These are phyloP conservation scores for Aspergillus uvarum DNA, from an alignment of 2,329 filamentous ascomycete genomes.

Conservation along the genomic window DNA sequence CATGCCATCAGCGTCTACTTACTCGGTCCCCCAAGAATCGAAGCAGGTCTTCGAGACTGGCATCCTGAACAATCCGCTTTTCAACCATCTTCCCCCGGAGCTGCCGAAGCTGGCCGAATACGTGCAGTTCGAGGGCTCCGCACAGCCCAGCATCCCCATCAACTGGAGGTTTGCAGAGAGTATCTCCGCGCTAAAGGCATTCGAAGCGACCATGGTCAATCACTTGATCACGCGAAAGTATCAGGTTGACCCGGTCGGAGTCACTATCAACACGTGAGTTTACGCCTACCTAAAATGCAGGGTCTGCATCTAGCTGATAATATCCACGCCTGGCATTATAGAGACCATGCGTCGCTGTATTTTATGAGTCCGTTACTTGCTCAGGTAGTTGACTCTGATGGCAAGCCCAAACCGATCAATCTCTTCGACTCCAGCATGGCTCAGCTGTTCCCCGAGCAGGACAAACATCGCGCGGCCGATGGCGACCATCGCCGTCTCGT, in stretches of 20 bases:
- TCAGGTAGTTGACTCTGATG: no score
- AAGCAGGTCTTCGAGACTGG: not conserved
- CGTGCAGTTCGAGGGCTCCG: slow-evolving; percentile 2
- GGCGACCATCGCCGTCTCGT: no score
- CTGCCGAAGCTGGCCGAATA: not conserved
- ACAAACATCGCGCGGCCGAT: not conserved
- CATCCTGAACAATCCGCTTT: slow-evolving; percentile 3
- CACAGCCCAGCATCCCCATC: slow-evolving; percentile 6
- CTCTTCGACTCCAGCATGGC: not conserved
- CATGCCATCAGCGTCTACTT: not conserved
- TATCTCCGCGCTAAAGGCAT: slow-evolving; percentile 11
- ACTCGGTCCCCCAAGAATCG: slow-evolving; percentile 4
- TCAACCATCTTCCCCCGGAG: slow-evolving; percentile 1
- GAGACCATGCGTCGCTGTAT: slow-evolving; percentile 12
- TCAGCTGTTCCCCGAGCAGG: not conserved
- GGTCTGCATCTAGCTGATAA: not conserved
- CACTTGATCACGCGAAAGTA: slow-evolving; percentile 5
- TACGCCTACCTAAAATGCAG: not conserved
- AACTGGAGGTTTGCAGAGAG: slow-evolving; percentile 16
- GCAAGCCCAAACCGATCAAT: not conserved
- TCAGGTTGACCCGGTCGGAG: not conserved
- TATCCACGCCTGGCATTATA: not conserved
- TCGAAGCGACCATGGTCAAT: slow-evolving; percentile 8
- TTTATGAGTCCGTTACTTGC: not conserved
- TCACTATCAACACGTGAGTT: slow-evolving; percentile 11